These are phyloP conservation scores for Rhodotorula mucilaginosa DNA, from an alignment of 1,284 basidiomycete species.

Conservation along the genomic window DNA sequence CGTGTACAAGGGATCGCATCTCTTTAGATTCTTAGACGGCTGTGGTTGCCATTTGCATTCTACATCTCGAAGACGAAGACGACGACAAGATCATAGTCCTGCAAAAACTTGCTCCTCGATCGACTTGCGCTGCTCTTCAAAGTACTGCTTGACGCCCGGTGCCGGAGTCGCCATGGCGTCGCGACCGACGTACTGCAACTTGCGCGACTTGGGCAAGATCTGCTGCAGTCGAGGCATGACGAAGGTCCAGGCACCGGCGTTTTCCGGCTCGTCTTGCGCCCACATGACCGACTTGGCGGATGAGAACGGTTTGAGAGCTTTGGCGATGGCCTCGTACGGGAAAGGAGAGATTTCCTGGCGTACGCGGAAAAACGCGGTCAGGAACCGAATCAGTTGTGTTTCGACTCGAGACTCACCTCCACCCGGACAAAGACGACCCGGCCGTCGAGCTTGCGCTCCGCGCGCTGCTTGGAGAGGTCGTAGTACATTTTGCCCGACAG, in stretches of 20 bases:
- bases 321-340: constrained; percentile 62
- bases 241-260: constrained; percentile 76
- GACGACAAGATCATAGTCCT: constrained; percentile 6
- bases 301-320: constrained; percentile 56
- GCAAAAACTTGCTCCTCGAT: constrained; percentile 57
- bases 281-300: constrained; percentile 53
- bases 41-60: not conserved
- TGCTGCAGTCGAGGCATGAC: constrained; percentile 59
- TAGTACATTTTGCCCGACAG: constrained; percentile 82
- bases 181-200: constrained; percentile 63
- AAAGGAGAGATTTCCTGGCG: constrained; percentile 73
- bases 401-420: constrained; percentile 52
- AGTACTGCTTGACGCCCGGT: constrained; percentile 69
- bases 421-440: constrained; percentile 68
- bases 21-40: not conserved
- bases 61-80: not conserved
- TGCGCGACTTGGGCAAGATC: constrained; percentile 53
- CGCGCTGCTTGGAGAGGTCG: constrained; percentile 69
- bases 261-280: constrained; percentile 82
- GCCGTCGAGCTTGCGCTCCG: constrained; percentile 55
- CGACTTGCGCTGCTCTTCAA: constrained; percentile 63
- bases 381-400: no score
- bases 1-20: constrained; percentile 26
- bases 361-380: not conserved
- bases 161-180: constrained; percentile 70